Conservation (phyloP, 2,329 filamentous ascomycete species). For the Colletotrichum tamarilloi region DNA sequence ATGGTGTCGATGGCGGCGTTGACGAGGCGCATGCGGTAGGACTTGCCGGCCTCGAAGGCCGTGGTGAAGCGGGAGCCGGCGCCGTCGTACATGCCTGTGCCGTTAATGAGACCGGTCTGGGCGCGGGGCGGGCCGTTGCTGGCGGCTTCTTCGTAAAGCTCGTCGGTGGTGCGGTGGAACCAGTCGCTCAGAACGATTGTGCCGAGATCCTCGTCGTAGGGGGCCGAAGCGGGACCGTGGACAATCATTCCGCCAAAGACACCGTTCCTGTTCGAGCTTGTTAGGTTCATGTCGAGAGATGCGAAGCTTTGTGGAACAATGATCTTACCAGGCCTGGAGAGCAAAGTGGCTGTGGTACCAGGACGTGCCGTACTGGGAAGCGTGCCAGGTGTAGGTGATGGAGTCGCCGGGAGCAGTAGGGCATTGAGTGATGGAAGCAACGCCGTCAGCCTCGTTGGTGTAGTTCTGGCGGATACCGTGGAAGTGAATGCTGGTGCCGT, state of each 20-base stretch:
- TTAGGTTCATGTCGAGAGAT: conserved; percentile 38
- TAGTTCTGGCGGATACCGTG: conserved; percentile 68
- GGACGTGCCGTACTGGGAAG: conserved; percentile 63
- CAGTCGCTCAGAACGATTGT: conserved; percentile 69
- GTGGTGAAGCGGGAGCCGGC: conserved; percentile 49
- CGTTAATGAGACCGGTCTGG: conserved; percentile 59
- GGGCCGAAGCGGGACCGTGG: conserved; percentile 66
- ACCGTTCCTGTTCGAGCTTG: conserved; percentile 47
- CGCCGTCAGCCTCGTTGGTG: conserved; percentile 67
- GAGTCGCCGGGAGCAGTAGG: conserved; percentile 62
- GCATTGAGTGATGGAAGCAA: conserved; percentile 60
- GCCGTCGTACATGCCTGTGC: conserved; percentile 50
- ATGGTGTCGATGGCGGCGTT: conserved; percentile 57
- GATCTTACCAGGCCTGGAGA: conserved; percentile 54
- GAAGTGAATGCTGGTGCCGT: conserved; percentile 65
- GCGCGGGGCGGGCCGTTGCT: conserved; percentile 48
- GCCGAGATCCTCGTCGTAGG: conserved; percentile 74
- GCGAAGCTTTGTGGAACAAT: neutral
- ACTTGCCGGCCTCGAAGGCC: conserved; percentile 53
- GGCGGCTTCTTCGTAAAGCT: conserved; percentile 45
- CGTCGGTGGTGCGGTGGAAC: conserved; percentile 58
- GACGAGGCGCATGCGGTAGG: conserved; percentile 60
- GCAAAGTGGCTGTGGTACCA: conserved; percentile 73
- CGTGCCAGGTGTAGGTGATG: conserved; percentile 68
- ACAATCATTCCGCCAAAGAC: conserved; percentile 70